Base-by-base conservation (phyloP, 2,329 filamentous ascomycete species). In the Neurospora crassa region DNA sequence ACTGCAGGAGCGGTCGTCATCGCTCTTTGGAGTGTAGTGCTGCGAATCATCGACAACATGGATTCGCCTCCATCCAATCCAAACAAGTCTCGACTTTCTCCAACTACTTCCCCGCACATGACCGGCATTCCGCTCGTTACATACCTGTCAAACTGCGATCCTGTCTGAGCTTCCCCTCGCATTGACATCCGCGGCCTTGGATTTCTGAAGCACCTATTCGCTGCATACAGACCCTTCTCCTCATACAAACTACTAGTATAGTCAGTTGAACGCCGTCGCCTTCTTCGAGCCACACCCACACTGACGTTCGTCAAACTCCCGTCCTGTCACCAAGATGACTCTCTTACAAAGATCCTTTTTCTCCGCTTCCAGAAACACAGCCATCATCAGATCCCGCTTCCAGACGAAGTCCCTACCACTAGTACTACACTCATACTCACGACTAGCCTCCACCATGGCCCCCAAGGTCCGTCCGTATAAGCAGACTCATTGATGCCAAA, bases 391-490 rank as follows among this genome's bases (percentile, higher is more conserved):
- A 68, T 78, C 77, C 67, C 76, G 74, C 67, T 78, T 81, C 63
- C 78, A 77, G 68, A 76, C 73, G 70, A 78, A 70, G 68, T 71
- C 76, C 0, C 70, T 79, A n/a, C 78, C 78, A 18, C 68, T 69
- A 24, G 53, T 77, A 20, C 40, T 77, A 47, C 67, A 72, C 40
- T 71, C 75, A 11, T 76, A 72, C 29, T 68, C 70, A 7, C 76
- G 79, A 18, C 69, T 77, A 6, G 82, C 83, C 68, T 86, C 84
- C 40, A 85, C 80, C 70, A 83, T 86, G 82, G 81, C 78, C 68
- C 84, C 84, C 74, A 82, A 83, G 81, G 84, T 82, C 73, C 3
- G 72, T 72, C 73, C 3, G 72, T 72, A 59, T 40, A 14, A 8
- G 12, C 18, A 42, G 18, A 45, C 40, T 59, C 16, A 16, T 24